A percentile compares a stretch with the other conserved stretches of the same genome.
These are phyloP conservation scores for Tolypocladium ophioglossoides DNA, from an alignment of 2,329 filamentous ascomycete genomes.

Conservation along the genomic window DNA sequence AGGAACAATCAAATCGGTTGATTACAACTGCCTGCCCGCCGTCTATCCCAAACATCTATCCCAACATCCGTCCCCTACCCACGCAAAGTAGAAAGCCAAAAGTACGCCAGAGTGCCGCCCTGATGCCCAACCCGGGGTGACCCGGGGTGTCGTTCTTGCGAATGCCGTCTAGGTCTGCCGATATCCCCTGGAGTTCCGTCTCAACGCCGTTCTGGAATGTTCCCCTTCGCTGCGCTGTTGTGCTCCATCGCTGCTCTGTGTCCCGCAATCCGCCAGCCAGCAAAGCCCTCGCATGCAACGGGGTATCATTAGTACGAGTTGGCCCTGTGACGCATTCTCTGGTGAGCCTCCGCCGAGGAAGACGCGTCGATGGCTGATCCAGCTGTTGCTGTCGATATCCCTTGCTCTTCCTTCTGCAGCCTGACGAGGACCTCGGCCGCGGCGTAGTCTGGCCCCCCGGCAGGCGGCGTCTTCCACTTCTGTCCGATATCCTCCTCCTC, in stretches of 20 bases:
- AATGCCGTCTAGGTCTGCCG: not conserved
- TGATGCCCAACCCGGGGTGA: not conserved
- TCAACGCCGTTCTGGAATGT: not conserved
- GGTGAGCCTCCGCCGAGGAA: not conserved
- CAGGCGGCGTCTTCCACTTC: not conserved
- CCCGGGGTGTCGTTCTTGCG: not conserved
- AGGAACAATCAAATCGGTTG: not conserved
- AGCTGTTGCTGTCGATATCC: too few species aligned
- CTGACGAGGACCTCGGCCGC: slow-evolving; percentile 1
- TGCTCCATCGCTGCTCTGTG: too few species aligned
- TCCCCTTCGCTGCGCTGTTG: too few species aligned
- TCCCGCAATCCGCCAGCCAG: not conserved
- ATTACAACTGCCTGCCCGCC: not conserved
- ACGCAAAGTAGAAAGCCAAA: not conserved
- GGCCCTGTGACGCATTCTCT: not conserved
- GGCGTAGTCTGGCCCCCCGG: not conserved
- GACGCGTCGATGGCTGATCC: not conserved
- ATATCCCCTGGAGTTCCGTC: not conserved
- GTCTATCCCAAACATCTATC: not conserved
- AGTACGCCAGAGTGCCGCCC: not conserved
- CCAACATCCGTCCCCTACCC: not conserved
- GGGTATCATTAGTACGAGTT: not conserved
- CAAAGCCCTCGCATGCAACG: not conserved
- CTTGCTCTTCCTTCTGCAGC: not conserved
- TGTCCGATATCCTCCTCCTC: not conserved